Conservation (phyloP, 495 filamentous ascomycete genomes). For the Haplographium delicatum region DNA sequence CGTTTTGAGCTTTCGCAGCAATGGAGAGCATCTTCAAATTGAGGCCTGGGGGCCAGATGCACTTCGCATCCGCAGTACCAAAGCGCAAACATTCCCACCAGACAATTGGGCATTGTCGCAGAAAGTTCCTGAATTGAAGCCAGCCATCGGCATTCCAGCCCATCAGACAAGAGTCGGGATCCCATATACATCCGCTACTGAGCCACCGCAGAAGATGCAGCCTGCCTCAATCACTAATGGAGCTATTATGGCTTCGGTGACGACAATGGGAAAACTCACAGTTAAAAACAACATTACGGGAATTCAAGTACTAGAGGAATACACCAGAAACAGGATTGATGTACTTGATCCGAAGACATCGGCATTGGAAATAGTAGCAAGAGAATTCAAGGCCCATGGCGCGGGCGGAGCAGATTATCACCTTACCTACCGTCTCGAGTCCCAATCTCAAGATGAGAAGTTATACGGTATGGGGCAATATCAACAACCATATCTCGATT, state of each 20-base stretch:
- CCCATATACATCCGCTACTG: neutral
- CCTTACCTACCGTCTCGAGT: conserved; percentile 49
- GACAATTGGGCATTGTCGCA: neutral
- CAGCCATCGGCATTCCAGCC: neutral
- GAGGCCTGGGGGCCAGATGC: neutral
- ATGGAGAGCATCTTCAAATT: neutral
- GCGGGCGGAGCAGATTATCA: conserved; percentile 43
- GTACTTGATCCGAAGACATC: conserved; percentile 49
- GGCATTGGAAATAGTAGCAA: conserved; percentile 46
- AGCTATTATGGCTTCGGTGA: neutral
- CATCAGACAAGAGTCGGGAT: neutral
- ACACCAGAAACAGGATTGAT: conserved; percentile 45
- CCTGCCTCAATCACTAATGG: neutral
- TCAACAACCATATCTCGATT: conserved; percentile 49
- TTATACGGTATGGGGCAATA: conserved; percentile 62
- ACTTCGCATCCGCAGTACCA: neutral
- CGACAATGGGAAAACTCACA: conserved; percentile 26
- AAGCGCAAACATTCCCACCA: neutral
- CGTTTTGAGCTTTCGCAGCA: neutral
- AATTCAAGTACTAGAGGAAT: conserved; percentile 49
- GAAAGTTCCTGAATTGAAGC: neutral
- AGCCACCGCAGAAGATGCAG: neutral
- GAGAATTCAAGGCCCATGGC: conserved; percentile 45
- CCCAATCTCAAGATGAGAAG: conserved; percentile 43
- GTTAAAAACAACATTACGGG: conserved; percentile 38